Percentiles rank a stretch among this genome's conserved stretches.
Evolutionary conservation across 2,329 filamentous ascomycete species (phyloP).

Genomic region (Fusarium acutatum): DNA sequence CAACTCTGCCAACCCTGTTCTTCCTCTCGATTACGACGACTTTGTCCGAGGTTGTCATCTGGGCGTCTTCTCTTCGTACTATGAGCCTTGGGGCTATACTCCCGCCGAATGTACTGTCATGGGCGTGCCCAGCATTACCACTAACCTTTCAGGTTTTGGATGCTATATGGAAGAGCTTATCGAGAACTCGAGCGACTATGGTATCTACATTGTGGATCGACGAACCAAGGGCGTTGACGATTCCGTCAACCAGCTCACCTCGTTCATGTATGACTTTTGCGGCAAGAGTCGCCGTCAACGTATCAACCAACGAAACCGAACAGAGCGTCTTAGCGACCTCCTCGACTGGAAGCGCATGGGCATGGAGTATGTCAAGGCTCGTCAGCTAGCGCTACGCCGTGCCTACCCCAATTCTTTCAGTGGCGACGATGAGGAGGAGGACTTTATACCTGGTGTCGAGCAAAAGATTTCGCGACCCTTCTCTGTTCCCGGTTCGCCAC

Average conservation of each 20-base stretch:
- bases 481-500: constrained; percentile 91
- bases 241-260: constrained; percentile 92
- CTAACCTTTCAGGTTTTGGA: constrained; percentile 95
- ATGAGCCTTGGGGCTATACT: constrained; percentile 99
- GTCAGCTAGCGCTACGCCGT: constrained; percentile 88
- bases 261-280: constrained; percentile 90
- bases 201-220: constrained; percentile 98
- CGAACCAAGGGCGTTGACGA: constrained; percentile 96
- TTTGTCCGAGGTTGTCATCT: constrained; percentile 97
- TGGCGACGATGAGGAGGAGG: constrained; percentile 81
- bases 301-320: constrained; percentile 98
- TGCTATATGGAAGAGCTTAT: constrained; percentile 99
- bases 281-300: constrained; percentile 93
- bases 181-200: constrained; percentile 96
- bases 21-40: constrained; percentile 97
- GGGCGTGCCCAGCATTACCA: constrained; percentile 98
- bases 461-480: constrained; percentile 95
- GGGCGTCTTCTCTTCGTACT: constrained; percentile 96
- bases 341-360: constrained; percentile 99
- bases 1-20: constrained; percentile 92
- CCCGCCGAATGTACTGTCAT: constrained; percentile 98
- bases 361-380: constrained; percentile 98
- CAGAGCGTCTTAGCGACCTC: constrained; percentile 91
- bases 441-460: constrained; percentile 91
- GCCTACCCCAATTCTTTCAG: constrained; percentile 91